phyloP scores from a whole-genome alignment of 371 early-diverging fungal genomes.

The Mucor velutinosus region DNA sequence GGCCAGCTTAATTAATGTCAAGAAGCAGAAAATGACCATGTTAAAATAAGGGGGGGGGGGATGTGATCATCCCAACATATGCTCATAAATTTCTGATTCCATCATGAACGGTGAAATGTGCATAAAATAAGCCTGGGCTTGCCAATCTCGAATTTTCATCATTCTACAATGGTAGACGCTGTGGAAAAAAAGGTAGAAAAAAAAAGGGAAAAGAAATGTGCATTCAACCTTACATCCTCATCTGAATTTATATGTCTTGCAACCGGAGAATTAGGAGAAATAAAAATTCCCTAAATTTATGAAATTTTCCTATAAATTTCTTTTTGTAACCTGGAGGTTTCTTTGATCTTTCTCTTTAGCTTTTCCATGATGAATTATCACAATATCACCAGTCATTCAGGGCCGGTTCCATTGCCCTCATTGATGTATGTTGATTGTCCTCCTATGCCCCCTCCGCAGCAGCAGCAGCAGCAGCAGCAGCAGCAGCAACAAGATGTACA shows the following conservation, averaged over 20 bases:
- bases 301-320: constrained; percentile 5
- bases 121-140: background rate
- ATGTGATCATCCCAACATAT: too few species aligned
- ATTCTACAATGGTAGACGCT: too few species aligned
- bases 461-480: background rate
- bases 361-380: constrained; percentile 5
- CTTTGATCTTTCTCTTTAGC: background rate
- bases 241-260: background rate
- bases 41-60: too few species aligned
- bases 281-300: background rate
- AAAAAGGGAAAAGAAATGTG: background rate
- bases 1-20: background rate
- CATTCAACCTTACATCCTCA: background rate
- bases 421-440: constrained; percentile 13
- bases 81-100: too few species aligned
- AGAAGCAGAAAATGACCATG: background rate
- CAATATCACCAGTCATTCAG: background rate
- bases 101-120: background rate
- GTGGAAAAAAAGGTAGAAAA: background rate
- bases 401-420: background rate
- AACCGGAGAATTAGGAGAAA: constrained; percentile 10
- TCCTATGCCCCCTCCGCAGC: background rate
- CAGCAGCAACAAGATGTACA: background rate
- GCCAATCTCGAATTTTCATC: too few species aligned
- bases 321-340: background rate